A percentile compares a stretch with the other conserved stretches of the same genome.
phyloP scores from a whole-genome alignment of 768 basidiomycete genomes.

The Neoboletus brunneissimus region DNA sequence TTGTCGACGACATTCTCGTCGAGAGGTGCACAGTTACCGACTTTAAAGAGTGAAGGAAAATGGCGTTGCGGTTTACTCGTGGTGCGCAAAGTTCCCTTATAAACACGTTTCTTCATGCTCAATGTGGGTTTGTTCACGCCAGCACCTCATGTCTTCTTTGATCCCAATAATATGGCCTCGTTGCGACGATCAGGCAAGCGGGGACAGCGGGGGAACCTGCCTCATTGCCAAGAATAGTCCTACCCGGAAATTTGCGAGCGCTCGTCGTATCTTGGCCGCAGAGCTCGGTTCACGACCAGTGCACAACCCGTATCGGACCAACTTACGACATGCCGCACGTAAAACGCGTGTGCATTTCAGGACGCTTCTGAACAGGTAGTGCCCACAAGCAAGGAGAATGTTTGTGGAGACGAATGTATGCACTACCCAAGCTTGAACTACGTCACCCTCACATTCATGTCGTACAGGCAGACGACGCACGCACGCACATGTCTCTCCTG shows the following conservation, averaged over 20 bases:
- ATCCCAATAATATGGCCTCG: neutral
- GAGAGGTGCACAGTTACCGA: neutral
- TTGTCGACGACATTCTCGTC: too few species aligned
- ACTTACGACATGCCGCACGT: neutral
- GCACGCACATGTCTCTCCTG: neutral
- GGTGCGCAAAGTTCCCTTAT: neutral
- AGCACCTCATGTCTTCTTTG: too few species aligned
- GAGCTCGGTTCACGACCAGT: neutral
- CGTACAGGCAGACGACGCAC: neutral
- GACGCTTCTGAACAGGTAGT: too few species aligned
- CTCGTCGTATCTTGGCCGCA: too few species aligned
- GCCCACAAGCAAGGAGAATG: neutral
- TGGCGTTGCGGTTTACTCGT: neutral
- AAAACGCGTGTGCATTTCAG: too few species aligned
- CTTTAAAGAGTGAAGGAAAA: neutral
- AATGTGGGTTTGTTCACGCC: neutral
- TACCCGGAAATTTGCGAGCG: neutral
- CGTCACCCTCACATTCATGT: too few species aligned
- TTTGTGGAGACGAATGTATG: neutral
- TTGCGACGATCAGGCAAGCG: neutral
- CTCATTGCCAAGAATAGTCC: too few species aligned
- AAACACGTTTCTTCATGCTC: too few species aligned
- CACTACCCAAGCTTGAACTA: neutral
- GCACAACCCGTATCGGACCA: neutral
- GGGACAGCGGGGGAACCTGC: too few species aligned